Evolutionary conservation across 257 asterid species (phyloP), one percentile per base, ranked within the genome.

Genomic region (Schizonepeta tenuifolia): DNA sequence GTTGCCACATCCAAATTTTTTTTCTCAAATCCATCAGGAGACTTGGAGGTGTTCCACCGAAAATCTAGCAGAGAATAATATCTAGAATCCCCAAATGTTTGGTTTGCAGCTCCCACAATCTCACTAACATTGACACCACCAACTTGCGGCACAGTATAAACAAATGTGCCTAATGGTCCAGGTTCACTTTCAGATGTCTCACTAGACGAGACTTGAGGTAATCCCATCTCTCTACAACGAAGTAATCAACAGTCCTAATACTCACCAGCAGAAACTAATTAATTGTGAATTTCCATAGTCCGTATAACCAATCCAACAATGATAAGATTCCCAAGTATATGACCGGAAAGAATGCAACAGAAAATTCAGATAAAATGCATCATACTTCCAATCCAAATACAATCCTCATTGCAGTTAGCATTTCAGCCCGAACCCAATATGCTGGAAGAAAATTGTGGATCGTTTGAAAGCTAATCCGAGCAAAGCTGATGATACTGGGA

Each of bases 151-250:
- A 78, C 70, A 38, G 74, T 63, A 59, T 76, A 72, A 50, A 70
- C 75, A 76, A 69, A 65, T 57, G 84, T 26, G 74, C 76, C 79
- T 21, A 75, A 35, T 41, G 84, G 76, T 66, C 74, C 51, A 46
- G 79, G 56, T 49, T 67, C 84, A 65, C 51, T 77, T 15, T 84
- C 85, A 49, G 91, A 75, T 28, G 80, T 72, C 74, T 85, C 89
- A 63, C 72, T 67, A 46, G 85, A 77, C 54, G 87, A 72, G 73
- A 77, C 82, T 72, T 84, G 97, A 55, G 87, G 91, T 76, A 90
- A 84, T 47, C 97, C 97, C 97, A 90, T 90, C 57, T 18, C 76
- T 31, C 55, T n/a, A 36, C 65, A 74, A 18, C 53, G 41, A 22
- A 41, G 35, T 67, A 67, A 65, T 57, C 50, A 31, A 14, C 24